Conservation (phyloP, 371 early-diverging fungal genomes). For the Mortierella polycephala region DNA sequence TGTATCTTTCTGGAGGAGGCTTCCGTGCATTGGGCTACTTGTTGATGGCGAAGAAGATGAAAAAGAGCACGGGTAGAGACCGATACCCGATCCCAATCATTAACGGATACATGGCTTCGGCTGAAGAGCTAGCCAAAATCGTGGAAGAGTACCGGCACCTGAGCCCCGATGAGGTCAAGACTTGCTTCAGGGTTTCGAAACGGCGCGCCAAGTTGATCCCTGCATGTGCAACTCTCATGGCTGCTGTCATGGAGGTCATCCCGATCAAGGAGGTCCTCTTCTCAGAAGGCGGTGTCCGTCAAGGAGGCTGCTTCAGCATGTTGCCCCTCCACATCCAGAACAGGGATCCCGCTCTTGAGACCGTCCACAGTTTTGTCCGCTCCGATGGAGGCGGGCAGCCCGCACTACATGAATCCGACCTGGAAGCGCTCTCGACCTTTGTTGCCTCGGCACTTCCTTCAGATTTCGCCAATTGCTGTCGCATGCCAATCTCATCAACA, state of each 20-base stretch:
- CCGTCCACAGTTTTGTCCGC: conserved; percentile 55
- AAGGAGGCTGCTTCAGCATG: conserved; percentile 66
- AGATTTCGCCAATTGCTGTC: conserved; percentile 54
- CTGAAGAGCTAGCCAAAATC: conserved; percentile 37
- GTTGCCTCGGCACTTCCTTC: conserved; percentile 34
- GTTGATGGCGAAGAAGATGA: conserved; percentile 60
- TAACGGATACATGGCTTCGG: conserved; percentile 62
- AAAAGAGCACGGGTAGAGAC: conserved; percentile 19
- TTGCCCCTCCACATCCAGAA: conserved; percentile 58
- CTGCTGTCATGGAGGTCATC: conserved; percentile 64
- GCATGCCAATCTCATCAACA: conserved; percentile 50
- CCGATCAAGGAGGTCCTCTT: conserved; percentile 60
- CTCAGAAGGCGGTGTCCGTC: conserved; percentile 73
- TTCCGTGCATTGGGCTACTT: conserved; percentile 70
- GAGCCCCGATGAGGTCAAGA: conserved; percentile 25
- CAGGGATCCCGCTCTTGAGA: conserved; percentile 66
- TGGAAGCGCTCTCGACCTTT: conserved; percentile 52
- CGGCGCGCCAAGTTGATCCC: conserved; percentile 70
- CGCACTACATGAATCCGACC: conserved; percentile 54
- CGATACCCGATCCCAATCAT: conserved; percentile 71
- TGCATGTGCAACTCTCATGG: conserved; percentile 66
- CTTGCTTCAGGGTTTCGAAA: conserved; percentile 65
- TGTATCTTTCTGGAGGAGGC: conserved; percentile 73
- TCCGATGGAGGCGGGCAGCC: conserved; percentile 54
- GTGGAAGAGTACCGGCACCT: conserved; percentile 29